Conservation (phyloP, 2,329 filamentous ascomycete species). For the Plectosphaerella sp. region DNA sequence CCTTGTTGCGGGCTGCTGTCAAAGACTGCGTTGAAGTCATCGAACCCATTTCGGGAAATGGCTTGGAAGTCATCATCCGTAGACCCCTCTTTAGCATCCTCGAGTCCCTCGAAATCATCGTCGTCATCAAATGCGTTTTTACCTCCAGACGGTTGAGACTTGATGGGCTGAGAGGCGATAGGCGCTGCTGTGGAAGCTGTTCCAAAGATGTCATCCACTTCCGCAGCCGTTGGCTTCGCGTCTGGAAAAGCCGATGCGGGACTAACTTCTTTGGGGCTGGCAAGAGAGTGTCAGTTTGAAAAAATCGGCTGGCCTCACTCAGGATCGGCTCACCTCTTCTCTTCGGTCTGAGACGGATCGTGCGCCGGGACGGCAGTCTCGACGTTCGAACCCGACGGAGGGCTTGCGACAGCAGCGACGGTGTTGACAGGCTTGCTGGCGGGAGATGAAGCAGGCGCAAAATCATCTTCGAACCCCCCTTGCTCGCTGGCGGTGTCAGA, state of each 20-base stretch:
- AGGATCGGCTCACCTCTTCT: not conserved
- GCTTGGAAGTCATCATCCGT: constrained; percentile 77
- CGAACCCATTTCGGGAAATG: constrained; percentile 64
- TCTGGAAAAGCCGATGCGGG: not conserved
- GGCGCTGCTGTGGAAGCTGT: constrained; percentile 10
- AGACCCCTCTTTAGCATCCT: constrained; percentile 77
- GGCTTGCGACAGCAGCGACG: not conserved
- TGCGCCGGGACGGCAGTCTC: not conserved
- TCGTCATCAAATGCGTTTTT: constrained; percentile 69
- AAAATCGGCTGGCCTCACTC: not conserved
- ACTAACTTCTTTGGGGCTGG: constrained; percentile 16
- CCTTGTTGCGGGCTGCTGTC: constrained; percentile 62
- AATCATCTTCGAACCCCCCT: constrained; percentile 91
- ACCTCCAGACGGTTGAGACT: constrained; percentile 23
- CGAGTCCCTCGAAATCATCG: constrained; percentile 75
- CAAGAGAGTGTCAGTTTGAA: not conserved
- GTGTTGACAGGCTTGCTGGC: constrained; percentile 21
- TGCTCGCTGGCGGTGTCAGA: constrained; percentile 74
- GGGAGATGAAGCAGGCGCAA: constrained; percentile 60
- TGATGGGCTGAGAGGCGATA: constrained; percentile 19
- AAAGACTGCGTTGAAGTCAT: constrained; percentile 79
- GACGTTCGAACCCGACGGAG: not conserved
- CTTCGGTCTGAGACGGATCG: not conserved
- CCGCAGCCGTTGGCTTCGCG: not conserved
- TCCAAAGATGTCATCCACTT: constrained; percentile 37